phyloP scores from a whole-genome alignment of 2,329 filamentous ascomycete genomes.

The Pseudocercospora crystallina region DNA sequence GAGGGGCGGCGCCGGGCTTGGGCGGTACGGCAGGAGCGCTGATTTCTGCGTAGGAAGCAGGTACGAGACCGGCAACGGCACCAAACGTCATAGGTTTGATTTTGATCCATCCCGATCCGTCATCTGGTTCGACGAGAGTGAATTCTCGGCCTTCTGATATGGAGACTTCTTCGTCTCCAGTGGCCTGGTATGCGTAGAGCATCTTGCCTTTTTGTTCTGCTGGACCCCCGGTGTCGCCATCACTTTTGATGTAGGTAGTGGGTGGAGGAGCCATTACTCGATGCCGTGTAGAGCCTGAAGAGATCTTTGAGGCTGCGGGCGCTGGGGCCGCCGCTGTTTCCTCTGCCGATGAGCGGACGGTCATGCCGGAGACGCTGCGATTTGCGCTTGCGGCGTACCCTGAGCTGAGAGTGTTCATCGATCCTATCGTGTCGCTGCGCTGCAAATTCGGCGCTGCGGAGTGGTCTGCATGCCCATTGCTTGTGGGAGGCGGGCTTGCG shows the following conservation, averaged over 20 bases:
- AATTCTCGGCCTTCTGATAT: slow-evolving; percentile 79
- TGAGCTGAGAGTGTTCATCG: slow-evolving; percentile 70
- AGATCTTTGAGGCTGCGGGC: slow-evolving; percentile 16
- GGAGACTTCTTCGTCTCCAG: slow-evolving; percentile 75
- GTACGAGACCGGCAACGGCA: slow-evolving; percentile 79
- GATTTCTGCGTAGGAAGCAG: slow-evolving; percentile 78
- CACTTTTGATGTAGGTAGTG: slow-evolving; percentile 67
- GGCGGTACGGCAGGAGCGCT: slow-evolving; percentile 18
- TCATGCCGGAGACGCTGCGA: slow-evolving; percentile 67
- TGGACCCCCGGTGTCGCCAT: slow-evolving; percentile 42
- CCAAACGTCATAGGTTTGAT: slow-evolving; percentile 59
- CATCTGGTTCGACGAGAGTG: slow-evolving; percentile 78
- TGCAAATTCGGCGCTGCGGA: slow-evolving; percentile 63
- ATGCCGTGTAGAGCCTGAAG: slow-evolving; percentile 51
- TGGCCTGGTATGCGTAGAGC: slow-evolving; percentile 83
- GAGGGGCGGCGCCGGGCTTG: background rate
- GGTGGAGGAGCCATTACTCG: slow-evolving; percentile 87
- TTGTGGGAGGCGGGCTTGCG: slow-evolving; percentile 21
- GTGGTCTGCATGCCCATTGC: slow-evolving; percentile 28
- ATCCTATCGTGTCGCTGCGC: slow-evolving; percentile 85
- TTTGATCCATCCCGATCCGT: slow-evolving; percentile 89
- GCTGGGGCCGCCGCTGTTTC: slow-evolving; percentile 16
- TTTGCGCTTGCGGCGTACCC: slow-evolving; percentile 79
- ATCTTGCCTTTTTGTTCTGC: slow-evolving; percentile 75
- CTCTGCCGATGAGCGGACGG: slow-evolving; percentile 51